Conservation (phyloP, 2,329 filamentous ascomycete species). For the Pseudogymnoascus sp. region DNA sequence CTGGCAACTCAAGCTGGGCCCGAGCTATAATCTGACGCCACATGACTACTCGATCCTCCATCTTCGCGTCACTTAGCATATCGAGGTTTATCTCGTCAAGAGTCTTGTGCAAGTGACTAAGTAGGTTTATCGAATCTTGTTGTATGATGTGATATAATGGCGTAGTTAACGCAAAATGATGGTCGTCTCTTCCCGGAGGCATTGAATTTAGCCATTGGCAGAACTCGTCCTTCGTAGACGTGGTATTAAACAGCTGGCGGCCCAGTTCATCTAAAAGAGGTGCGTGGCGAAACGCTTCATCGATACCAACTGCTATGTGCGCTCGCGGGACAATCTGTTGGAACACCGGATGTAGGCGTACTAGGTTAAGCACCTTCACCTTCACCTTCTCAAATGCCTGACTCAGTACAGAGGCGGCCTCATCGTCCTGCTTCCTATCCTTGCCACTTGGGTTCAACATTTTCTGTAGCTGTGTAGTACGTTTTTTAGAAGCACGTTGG, state of each 20-base stretch:
- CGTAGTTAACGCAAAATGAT: constrained; percentile 13
- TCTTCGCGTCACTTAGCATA: constrained; percentile 25
- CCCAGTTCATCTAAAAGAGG: neutral
- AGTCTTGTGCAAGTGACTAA: constrained; percentile 22
- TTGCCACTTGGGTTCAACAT: neutral
- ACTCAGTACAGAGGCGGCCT: neutral
- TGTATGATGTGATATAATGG: constrained; percentile 25
- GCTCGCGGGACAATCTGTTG: constrained; percentile 11
- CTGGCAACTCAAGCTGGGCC: constrained; percentile 19
- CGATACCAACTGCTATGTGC: constrained; percentile 10
- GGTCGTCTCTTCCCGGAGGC: neutral
- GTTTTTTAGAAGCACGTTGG: neutral
- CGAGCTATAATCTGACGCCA: constrained; percentile 27
- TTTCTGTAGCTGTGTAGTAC: neutral
- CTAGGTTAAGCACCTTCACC: neutral
- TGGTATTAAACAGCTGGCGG: constrained; percentile 10
- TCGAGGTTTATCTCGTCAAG: constrained; percentile 25
- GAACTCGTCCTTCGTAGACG: constrained; percentile 14
- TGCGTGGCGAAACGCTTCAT: constrained; percentile 13
- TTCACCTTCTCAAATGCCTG: neutral
- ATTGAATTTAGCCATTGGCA: neutral
- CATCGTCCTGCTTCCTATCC: neutral
- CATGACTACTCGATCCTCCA: constrained; percentile 27
- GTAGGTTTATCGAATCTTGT: constrained; percentile 23
- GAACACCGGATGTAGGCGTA: neutral